These are phyloP conservation scores for Urochloa ruziziensis DNA, from an alignment of 176 grass and related monocot genomes.

Conservation along the genomic window DNA sequence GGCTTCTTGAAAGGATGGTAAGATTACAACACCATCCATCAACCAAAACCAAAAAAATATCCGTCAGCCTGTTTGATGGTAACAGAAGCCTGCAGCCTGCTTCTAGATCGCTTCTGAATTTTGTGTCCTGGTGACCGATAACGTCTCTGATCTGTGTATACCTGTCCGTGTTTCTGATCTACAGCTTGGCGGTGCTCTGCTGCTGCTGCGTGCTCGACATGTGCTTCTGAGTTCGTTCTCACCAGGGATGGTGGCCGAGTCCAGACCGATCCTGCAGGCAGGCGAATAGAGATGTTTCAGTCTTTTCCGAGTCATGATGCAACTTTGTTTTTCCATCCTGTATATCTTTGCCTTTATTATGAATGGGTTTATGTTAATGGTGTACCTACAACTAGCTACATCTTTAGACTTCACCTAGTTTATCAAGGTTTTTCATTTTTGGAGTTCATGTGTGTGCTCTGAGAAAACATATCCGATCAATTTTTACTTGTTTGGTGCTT, in stretches of 20 bases:
- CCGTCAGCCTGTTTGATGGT: neutral
- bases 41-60: too few relatives aligned
- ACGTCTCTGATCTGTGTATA: neutral
- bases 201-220: too few relatives aligned
- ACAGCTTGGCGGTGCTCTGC: constrained; percentile 62
- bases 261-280: too few relatives aligned
- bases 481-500: neutral
- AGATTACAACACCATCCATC: neutral
- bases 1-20: constrained; percentile 83
- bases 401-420: neutral
- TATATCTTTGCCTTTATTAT: neutral
- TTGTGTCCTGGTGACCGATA: neutral
- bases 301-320: too few relatives aligned
- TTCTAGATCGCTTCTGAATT: neutral
- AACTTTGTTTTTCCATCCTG: too few relatives aligned
- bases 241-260: too few relatives aligned
- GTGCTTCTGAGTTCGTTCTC: too few relatives aligned
- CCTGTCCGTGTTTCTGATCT: neutral
- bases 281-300: too few relatives aligned
- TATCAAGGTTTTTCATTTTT: neutral
- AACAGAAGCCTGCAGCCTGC: neutral
- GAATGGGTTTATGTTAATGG: neutral
- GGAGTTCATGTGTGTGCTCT: neutral
- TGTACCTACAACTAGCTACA: neutral
- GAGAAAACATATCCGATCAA: neutral